Evolutionary conservation across 148 eudicot genomes (phyloP).

Genomic region (Persicaria maculosa): DNA sequence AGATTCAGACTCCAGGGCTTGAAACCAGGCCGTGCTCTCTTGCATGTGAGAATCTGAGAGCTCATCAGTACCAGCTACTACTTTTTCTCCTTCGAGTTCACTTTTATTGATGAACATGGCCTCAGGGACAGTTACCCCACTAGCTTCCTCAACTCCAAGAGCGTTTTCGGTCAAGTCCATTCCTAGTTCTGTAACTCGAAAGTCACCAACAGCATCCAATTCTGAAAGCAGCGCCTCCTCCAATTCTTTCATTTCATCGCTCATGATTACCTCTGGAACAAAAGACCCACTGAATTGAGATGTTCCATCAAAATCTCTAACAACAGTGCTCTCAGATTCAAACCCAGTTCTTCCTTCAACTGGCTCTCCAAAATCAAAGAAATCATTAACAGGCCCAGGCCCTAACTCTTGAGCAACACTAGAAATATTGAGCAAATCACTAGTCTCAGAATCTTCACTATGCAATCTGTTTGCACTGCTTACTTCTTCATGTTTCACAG

Average conservation of each 20-base stretch:
- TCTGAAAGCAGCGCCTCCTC: slow-evolving; percentile 62
- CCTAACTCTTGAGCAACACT: slow-evolving; percentile 7
- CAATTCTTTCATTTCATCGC: slow-evolving; percentile 43
- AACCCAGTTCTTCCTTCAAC: slow-evolving; percentile 9
- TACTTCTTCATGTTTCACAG: slow-evolving; percentile 22
- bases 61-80: neutral
- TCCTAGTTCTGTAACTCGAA: slow-evolving; percentile 30
- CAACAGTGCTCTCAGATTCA: neutral
- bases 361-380: slow-evolving; percentile 13
- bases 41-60: neutral
- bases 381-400: slow-evolving; percentile 14
- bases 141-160: neutral
- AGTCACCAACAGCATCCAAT: slow-evolving; percentile 77
- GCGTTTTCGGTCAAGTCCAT: slow-evolving; percentile 16
- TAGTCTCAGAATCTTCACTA: slow-evolving; percentile 16
- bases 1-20: neutral
- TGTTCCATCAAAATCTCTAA: slow-evolving; percentile 7
- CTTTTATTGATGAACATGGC: neutral
- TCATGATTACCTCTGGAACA: slow-evolving; percentile 29
- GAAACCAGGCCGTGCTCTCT: neutral
- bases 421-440: slow-evolving; percentile 19
- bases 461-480: slow-evolving; percentile 17
- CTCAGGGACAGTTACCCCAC: neutral
- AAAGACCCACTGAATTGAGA: slow-evolving; percentile 15
- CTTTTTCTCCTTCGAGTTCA: neutral